Conservation (phyloP, 129 eudicot genomes). For the Solidago caesia region DNA sequence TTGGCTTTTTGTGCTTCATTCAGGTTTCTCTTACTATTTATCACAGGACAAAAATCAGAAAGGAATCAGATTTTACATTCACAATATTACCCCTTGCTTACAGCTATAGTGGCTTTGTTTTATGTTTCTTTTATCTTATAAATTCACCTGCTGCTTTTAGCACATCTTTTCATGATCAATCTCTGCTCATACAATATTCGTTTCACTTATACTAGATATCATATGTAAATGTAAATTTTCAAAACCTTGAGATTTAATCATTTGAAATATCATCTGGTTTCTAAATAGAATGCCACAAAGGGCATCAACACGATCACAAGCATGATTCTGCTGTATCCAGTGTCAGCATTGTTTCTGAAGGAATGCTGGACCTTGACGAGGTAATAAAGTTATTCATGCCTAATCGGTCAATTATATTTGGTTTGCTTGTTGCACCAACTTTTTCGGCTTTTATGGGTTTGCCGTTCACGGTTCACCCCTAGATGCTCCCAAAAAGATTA, state of each 20-base stretch:
- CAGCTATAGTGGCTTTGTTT: not conserved
- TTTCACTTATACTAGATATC: not conserved
- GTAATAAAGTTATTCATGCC: conserved; percentile 37
- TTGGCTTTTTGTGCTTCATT: not conserved
- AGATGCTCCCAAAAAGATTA: too few species aligned
- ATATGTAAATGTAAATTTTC: not conserved
- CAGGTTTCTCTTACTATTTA: not conserved
- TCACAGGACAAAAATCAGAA: not conserved
- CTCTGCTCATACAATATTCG: not conserved
- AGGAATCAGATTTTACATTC: not conserved
- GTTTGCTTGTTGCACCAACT: not conserved
- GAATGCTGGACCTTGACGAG: conserved; percentile 89
- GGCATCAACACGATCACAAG: conserved; percentile 71
- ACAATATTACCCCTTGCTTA: not conserved
- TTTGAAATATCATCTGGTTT: not conserved
- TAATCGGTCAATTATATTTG: conserved; percentile 4
- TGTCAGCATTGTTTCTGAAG: conserved; percentile 93
- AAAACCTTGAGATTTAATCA: not conserved
- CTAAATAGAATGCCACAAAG: conserved; percentile 56
- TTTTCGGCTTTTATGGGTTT: not conserved
- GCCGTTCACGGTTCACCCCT: not conserved
- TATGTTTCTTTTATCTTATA: not conserved
- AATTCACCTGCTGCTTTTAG: not conserved
- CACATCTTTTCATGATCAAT: not conserved
- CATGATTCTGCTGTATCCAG: conserved; percentile 96